Percentiles rank a stretch among this genome's conserved stretches.
Evolutionary conservation across 371 early-diverging fungal species (phyloP).

Genomic region (Saksenaea vasiformis): DNA sequence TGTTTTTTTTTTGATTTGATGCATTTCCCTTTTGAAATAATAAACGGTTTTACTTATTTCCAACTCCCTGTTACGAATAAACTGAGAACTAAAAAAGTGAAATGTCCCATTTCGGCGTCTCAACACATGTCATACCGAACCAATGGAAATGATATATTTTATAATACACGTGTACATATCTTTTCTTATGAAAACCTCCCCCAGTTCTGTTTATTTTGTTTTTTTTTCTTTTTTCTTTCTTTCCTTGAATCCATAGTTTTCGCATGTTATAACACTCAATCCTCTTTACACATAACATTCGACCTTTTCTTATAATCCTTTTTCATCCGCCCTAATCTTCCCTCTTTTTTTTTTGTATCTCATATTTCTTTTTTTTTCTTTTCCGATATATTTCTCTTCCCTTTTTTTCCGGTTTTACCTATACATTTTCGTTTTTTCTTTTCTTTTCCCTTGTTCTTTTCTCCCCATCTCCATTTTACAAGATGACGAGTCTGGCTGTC

Average conservation of each 20-base stretch:
- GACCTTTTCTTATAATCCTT: background rate
- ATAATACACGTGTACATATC: slow-evolving; percentile 5
- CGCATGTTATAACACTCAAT: slow-evolving; percentile 5
- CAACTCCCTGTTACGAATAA: slow-evolving; percentile 10
- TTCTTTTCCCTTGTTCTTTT: slow-evolving; percentile 1
- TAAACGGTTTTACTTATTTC: slow-evolving; percentile 12
- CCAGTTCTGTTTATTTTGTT: background rate
- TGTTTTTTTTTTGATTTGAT: background rate
- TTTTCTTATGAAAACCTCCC: slow-evolving; percentile 1
- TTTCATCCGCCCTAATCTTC: slow-evolving; percentile 4
- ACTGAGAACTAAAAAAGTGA: slow-evolving; percentile 2
- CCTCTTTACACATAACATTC: background rate
- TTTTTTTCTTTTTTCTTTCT: slow-evolving; percentile 9
- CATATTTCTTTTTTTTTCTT: slow-evolving; percentile 9
- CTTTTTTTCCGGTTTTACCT: background rate
- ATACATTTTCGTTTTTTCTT: background rate
- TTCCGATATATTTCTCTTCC: slow-evolving; percentile 10
- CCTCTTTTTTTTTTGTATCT: background rate
- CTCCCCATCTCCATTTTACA: slow-evolving; percentile 2
- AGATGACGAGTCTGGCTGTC: slow-evolving; percentile 1
- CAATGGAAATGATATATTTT: background rate
- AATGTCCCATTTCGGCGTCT: background rate
- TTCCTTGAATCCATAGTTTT: slow-evolving; percentile 2
- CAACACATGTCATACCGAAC: slow-evolving; percentile 5
- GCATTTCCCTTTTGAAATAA: slow-evolving; percentile 3